Percentiles rank a stretch among this genome's conserved stretches.
Conservation (phyloP, 805 yeast species). For the Metschnikowia cerradonensis region DNA sequence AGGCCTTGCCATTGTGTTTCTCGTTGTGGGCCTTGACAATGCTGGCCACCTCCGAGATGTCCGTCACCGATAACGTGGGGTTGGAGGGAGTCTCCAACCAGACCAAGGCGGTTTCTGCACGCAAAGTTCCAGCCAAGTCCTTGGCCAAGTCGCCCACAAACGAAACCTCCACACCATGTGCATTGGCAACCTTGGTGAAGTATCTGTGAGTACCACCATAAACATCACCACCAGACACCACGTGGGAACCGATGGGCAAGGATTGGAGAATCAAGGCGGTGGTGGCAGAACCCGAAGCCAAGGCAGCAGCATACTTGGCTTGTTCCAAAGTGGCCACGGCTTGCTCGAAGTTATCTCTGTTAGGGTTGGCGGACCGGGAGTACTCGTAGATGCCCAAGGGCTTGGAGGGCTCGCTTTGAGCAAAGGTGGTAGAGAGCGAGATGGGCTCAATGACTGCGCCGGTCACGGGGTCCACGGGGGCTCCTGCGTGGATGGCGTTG, state of each 20-base stretch:
- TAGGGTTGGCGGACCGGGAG: slow-evolving; percentile 83
- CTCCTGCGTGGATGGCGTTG: slow-evolving; percentile 80
- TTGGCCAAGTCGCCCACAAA: slow-evolving; percentile 62
- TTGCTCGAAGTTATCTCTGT: slow-evolving; percentile 74
- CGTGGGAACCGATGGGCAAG: slow-evolving; percentile 67
- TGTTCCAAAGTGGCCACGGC: slow-evolving; percentile 78
- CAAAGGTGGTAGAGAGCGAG: slow-evolving; percentile 80
- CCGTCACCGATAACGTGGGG: slow-evolving; percentile 80
- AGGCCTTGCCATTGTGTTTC: slow-evolving; percentile 47
- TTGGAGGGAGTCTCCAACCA: slow-evolving; percentile 90
- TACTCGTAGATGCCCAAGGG: slow-evolving; percentile 81
- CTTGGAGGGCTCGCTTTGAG: slow-evolving; percentile 70
- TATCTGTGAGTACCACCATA: slow-evolving; percentile 92
- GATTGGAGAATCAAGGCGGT: slow-evolving; percentile 75
- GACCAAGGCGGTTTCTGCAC: slow-evolving; percentile 64
- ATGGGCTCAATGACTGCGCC: slow-evolving; percentile 88
- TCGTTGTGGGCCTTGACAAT: slow-evolving; percentile 45
- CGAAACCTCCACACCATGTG: slow-evolving; percentile 68
- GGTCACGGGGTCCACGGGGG: slow-evolving; percentile 63
- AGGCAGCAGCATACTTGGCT: slow-evolving; percentile 72
- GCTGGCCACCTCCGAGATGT: slow-evolving; percentile 58
- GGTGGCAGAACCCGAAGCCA: slow-evolving; percentile 82
- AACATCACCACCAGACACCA: slow-evolving; percentile 77
- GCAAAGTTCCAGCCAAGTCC: slow-evolving; percentile 55
- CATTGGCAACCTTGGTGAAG: slow-evolving; percentile 77